A percentile compares a stretch with the other conserved stretches of the same genome.
These are phyloP conservation scores for Papiliotrema nemorosa DNA, from an alignment of 1,284 basidiomycete genomes.

Conservation along the genomic window DNA sequence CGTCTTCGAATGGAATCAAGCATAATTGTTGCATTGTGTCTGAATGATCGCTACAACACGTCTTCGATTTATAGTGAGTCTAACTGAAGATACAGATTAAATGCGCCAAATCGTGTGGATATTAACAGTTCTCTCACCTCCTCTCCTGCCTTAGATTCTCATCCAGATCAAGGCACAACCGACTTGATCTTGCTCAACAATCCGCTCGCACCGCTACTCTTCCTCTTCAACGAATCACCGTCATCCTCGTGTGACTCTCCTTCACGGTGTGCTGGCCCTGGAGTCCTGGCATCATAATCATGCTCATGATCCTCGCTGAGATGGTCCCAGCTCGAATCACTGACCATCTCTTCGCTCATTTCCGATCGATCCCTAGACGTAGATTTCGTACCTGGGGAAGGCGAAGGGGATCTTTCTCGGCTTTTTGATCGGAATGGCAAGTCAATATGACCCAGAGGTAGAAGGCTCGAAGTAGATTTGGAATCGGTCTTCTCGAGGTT, in stretches of 20 bases:
- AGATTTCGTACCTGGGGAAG: not conserved
- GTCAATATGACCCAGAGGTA: not conserved
- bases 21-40: no score
- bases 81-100: no score
- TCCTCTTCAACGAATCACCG: not conserved
- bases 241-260: not conserved
- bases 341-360: not conserved
- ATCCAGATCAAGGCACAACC: no score
- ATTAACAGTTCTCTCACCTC: no score
- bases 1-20: no score
- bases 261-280: not conserved
- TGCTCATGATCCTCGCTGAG: not conserved
- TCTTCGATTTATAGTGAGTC: no score
- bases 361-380: not conserved
- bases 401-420: not conserved
- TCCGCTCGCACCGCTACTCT: not conserved
- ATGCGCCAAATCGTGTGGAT: no score
- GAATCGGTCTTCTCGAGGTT: not conserved
- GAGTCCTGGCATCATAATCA: not conserved
- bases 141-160: no score
- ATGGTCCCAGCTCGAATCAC: constrained; percentile 1
- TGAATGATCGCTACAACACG: no score
- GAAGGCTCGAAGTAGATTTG: not conserved
- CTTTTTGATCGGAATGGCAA: not conserved
- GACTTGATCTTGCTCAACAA: not conserved